phyloP scores from a whole-genome alignment of 441 rosid genomes.

The Pelargonium australe region DNA sequence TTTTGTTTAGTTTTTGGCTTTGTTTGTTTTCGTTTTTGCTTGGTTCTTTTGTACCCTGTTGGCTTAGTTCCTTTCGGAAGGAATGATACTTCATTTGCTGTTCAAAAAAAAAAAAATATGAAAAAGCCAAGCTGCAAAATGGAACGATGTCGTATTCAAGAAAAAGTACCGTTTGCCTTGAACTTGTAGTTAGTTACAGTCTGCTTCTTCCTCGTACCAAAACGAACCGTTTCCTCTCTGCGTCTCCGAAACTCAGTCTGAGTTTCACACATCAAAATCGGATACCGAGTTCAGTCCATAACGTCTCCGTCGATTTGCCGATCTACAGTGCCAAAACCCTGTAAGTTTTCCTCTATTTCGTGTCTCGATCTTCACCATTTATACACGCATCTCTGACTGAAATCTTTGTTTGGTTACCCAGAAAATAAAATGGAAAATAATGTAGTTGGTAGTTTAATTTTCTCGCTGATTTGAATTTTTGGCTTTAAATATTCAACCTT shows the following conservation, averaged over 20 bases:
- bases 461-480: background rate
- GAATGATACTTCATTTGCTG: too few relatives aligned
- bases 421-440: background rate
- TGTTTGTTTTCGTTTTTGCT: too few relatives aligned
- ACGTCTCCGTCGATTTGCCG: background rate
- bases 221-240: slow-evolving; percentile 5
- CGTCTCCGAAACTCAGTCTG: background rate
- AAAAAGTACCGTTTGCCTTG: background rate
- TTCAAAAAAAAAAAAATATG: too few relatives aligned
- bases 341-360: background rate
- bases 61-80: too few relatives aligned
- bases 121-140: background rate
- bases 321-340: background rate
- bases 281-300: background rate
- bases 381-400: background rate
- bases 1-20: too few relatives aligned
- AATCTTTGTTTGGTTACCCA: background rate
- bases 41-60: too few relatives aligned
- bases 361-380: background rate
- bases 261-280: background rate
- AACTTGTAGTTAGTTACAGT: background rate
- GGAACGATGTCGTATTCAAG: background rate
- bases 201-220: background rate
- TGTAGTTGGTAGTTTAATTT: background rate
- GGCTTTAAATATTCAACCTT: background rate